Evolutionary conservation across 176 grass and related monocot species (phyloP).

Genomic region (Aegilops speltoides): DNA sequence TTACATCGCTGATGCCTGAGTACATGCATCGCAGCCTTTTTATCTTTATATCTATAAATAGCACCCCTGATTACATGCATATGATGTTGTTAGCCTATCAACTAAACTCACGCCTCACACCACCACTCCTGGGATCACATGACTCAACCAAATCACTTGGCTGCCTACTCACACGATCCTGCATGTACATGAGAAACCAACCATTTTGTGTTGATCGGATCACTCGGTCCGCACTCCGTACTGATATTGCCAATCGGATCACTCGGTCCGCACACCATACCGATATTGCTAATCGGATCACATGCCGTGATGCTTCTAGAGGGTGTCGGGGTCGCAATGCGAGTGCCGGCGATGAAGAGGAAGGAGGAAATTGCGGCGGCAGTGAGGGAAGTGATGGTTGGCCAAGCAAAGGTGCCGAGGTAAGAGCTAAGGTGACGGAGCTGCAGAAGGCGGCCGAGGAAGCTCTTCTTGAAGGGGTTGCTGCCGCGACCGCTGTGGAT

Average conservation of each 20-base stretch:
- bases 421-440: conserved; percentile 34
- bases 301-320: background rate
- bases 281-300: no score
- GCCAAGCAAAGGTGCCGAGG: background rate
- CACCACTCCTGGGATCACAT: background rate
- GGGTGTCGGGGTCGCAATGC: background rate
- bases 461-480: background rate
- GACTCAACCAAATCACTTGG: background rate
- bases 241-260: no score
- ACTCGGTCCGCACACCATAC: no score
- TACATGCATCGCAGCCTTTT: no score
- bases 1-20: no score
- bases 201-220: no score
- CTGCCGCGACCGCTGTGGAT: background rate
- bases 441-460: conserved; percentile 6
- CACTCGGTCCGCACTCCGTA: no score
- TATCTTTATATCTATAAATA: no score
- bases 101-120: no score
- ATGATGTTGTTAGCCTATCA: no score
- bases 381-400: conserved; percentile 42
- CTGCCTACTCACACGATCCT: background rate
- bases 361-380: conserved; percentile 23
- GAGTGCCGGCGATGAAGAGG: background rate
- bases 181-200: background rate
- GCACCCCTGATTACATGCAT: no score